These are phyloP conservation scores for Pyricularia sp. DNA, from an alignment of 2,329 filamentous ascomycete genomes.

Conservation along the genomic window DNA sequence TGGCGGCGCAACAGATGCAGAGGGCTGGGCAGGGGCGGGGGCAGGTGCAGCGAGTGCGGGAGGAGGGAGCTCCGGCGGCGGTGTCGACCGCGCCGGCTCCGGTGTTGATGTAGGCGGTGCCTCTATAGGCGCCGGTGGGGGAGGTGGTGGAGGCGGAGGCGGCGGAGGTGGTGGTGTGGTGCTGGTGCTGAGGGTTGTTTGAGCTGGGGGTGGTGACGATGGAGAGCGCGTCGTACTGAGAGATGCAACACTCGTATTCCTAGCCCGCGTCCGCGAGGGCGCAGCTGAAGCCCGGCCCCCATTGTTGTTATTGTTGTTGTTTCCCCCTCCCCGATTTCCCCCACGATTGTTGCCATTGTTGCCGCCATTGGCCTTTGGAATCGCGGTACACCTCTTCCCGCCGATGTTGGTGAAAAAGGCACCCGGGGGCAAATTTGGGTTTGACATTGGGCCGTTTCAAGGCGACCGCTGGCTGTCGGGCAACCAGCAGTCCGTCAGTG, in stretches of 20 bases:
- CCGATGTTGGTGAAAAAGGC: conserved; percentile 39
- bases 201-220: conserved; percentile 11
- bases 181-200: conserved; percentile 1
- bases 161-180: conserved; percentile 3
- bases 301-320: conserved; percentile 11
- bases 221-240: conserved; percentile 27
- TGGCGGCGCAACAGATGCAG: background rate
- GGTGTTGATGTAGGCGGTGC: conserved; percentile 6
- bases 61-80: background rate
- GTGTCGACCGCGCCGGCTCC: conserved; percentile 9
- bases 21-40: background rate
- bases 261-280: conserved; percentile 7
- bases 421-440: conserved; percentile 31
- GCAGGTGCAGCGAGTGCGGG: background rate
- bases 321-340: conserved; percentile 6
- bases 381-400: conserved; percentile 43
- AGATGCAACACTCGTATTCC: conserved; percentile 11
- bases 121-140: background rate
- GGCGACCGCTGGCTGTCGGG: background rate
- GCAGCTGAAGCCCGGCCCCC: conserved; percentile 7
- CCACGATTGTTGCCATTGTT: conserved; percentile 9
- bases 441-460: conserved; percentile 26
- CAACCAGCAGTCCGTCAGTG: background rate
- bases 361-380: conserved; percentile 27
- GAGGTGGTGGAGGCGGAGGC: background rate